Base-by-base conservation (phyloP, 2,329 filamentous ascomycete species). In the Diaporthe sp. region DNA sequence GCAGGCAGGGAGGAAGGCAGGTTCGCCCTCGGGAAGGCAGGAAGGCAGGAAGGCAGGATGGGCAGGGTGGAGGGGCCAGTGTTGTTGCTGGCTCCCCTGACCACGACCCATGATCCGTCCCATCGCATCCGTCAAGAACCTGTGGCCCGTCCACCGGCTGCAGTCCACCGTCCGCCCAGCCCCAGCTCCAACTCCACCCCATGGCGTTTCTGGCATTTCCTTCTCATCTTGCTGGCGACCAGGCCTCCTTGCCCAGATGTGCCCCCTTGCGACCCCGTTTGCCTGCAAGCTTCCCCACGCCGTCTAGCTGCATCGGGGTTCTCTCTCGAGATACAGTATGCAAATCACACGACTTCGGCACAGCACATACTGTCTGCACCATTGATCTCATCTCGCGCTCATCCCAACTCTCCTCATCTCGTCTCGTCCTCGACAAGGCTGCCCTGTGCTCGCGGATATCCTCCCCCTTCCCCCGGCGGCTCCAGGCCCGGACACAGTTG, bases 201-300 rank as follows among this genome's bases (percentile, higher is more conserved):
- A 15, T n/a, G 55, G 55, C 55, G 55, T 58, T 58, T n/a, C 28
- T 39, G 31, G 57, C 57, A 28, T 55, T 44, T 58, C 51, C 42
- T 34, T 71, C 28, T 72, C 57, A 53, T 63, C 71, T 63, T 53
- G 71, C 44, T 51, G 28, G 20, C 42, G 17, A 53, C 44, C 70
- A 72, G 42, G 70, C 17, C 25, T 60, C 53, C 68, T 49, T 72
- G 68, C 31, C 67, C 49, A 55, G 39, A 17, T 44, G 15, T 39
- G 31, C 20, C 22, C 42, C 49, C 34, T 49, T 22, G 31, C 57
- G 31, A n/a, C 34, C 37, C 37, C 13, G 15, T 31, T 22, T 44
- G 60, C 60, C 31, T 31, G 60, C 60, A 47, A 65, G 60, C 60
- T 49, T 49, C 70, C 70, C 70, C 70, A 72, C 70, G 70, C 34